phyloP scores from a whole-genome alignment of 2,329 filamentous ascomycete species.

The Alternaria rosae region DNA sequence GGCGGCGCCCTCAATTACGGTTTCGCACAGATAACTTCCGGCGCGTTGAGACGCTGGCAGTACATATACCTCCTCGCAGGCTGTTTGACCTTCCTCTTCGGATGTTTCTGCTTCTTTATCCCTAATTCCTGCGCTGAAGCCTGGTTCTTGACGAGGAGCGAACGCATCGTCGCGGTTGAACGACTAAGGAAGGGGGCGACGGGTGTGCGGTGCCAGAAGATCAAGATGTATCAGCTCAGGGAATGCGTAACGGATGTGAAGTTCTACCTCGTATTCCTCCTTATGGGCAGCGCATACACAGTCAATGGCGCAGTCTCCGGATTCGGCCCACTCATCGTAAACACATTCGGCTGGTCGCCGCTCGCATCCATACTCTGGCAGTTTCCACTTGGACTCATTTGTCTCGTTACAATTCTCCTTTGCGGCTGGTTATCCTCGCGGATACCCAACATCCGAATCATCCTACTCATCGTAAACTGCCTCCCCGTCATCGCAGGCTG shows the following conservation, averaged over 20 bases:
- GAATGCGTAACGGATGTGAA: constrained; percentile 59
- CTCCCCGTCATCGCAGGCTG: constrained; percentile 78
- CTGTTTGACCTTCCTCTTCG: constrained; percentile 65
- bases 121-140: constrained; percentile 72
- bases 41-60: constrained; percentile 63
- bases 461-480: constrained; percentile 71
- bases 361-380: constrained; percentile 62
- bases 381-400: constrained; percentile 75
- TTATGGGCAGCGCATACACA: constrained; percentile 64
- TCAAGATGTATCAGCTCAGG: constrained; percentile 60
- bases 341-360: constrained; percentile 53
- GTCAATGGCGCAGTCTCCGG: constrained; percentile 55
- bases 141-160: constrained; percentile 71
- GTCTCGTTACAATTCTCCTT: constrained; percentile 69
- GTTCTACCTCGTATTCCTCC: constrained; percentile 50
- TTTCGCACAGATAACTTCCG: constrained; percentile 48
- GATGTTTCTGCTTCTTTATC: constrained; percentile 70
- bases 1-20: constrained; percentile 46
- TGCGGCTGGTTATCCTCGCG: constrained; percentile 70
- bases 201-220: constrained; percentile 60
- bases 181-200: constrained; percentile 58
- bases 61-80: constrained; percentile 72
- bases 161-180: constrained; percentile 64
- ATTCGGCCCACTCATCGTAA: constrained; percentile 49
- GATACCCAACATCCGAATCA: constrained; percentile 68